These are phyloP conservation scores for Cucurbita argyrosperma DNA, from an alignment of 306 rosid species.

Conservation along the genomic window DNA sequence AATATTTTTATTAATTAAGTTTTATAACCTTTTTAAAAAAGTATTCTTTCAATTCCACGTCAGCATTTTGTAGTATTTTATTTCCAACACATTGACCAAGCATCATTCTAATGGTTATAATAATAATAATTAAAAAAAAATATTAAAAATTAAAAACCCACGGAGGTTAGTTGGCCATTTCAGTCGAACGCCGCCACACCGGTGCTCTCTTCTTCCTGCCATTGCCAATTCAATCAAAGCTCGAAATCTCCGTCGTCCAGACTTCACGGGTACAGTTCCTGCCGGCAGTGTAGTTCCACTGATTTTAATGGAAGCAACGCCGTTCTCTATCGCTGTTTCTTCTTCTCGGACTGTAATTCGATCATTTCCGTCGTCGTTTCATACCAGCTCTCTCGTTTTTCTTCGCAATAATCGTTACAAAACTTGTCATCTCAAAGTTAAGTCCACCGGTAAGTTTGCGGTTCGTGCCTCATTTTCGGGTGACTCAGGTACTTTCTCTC, in stretches of 20 bases:
- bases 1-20: too few relatives aligned
- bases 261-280: neutral
- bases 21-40: too few relatives aligned
- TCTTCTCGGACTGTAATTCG: constrained; percentile 9
- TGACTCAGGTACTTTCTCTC: constrained; percentile 41
- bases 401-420: constrained; percentile 17
- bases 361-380: constrained; percentile 15
- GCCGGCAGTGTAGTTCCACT: neutral
- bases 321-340: constrained; percentile 14
- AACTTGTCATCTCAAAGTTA: constrained; percentile 12
- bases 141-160: too few relatives aligned
- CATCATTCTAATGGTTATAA: too few relatives aligned
- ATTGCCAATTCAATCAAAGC: neutral
- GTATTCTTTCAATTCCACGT: too few relatives aligned
- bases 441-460: constrained; percentile 27
- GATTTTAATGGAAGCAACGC: constrained; percentile 62
- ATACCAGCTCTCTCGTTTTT: constrained; percentile 34
- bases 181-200: neutral
- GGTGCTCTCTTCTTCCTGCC: neutral
- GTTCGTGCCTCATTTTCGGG: constrained; percentile 53
- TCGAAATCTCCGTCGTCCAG: neutral
- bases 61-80: too few relatives aligned
- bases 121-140: too few relatives aligned
- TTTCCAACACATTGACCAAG: too few relatives aligned
- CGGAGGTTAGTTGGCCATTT: neutral